Evolutionary conservation across 2,329 filamentous ascomycete genomes (phyloP), one percentile per base, ranked within the genome.

Genomic region (Phialophora macrospora): DNA sequence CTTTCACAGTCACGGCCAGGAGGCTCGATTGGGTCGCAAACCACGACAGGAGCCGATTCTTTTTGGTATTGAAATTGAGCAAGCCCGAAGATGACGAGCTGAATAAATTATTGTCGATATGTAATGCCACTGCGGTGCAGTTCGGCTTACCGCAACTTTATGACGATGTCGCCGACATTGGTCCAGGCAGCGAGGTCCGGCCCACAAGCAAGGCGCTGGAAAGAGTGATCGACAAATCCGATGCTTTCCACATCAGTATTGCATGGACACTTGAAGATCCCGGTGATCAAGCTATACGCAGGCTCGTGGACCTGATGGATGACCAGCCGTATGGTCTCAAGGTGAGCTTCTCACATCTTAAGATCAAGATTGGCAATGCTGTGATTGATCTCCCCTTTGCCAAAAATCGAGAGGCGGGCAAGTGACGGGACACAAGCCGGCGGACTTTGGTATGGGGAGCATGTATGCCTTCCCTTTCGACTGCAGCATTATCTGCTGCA

Each of bases 211-310:
- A 72, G 71, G 60, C 62, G 52, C 7, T n/a, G 22, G 30, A 20
- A 17, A 26, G 63, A 24, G 38, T 72, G 7, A 62, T 73, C 38
- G 82, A 87, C 71, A 76, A 77, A 61, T 83, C 83, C 4, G 76
- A 82, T 56, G 86, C 85, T 24, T 97, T 97, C 74, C 95, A 99
- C 77, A 80, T 98, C 66, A 97, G 93, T 54, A 87, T 99, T 63
- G 95, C 90, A 0, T 98, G 94, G 95, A 90, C 86, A 0, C 82
- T 94, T 68, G 77, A 81, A 9, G 75, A 80, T 49, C 88, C 87
- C 0, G 80, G 76, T 5, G 65, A 78, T 2, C 80, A 83, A 38
- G 73, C 84, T 14, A 72, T 74, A 17, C 68, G 75, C 57, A 73
- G 73, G 28, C 65, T 77, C 24, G 60, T 67, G 14, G 38, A 41